Base-by-base conservation (phyloP, 1,139 yeast species). In the Sugiyamaella paludigena region DNA sequence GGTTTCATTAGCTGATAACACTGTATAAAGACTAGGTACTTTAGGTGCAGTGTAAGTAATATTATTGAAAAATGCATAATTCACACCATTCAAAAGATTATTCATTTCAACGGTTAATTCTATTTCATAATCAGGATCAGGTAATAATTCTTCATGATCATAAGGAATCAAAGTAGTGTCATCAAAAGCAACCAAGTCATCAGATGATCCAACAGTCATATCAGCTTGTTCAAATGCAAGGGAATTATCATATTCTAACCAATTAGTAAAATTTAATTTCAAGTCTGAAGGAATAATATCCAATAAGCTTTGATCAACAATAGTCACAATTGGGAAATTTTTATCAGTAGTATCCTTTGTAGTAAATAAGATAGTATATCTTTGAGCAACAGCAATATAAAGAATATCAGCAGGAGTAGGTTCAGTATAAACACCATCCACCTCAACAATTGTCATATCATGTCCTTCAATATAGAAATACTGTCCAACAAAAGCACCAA, bases 21-120 rank as follows among this genome's bases (percentile, higher is more conserved):
- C 95, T 2, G 95, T 79, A 67, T 78, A 76, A 55, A 91, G 71
- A 2, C 91, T 75, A 36, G 98, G 98, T 12, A 89, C 92, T 68
- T 81, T 83, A 50, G 97, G 96, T 34, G 78, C 67, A 24, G 79
- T 75, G 69, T 79, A 91, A n/a, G 95, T 76, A 57, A 83, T 74
- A 66, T 85, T 83, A 74, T 89, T 87, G 81, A 91, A 87, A 70
- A 89, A 83, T 8, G 97, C 96, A 65, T 89, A 91, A 70, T 86
- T 87, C 52, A 85, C 75, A 68, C 98, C 98, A 65, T 87, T 75
- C 40, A 75, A 78, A 66, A 91, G 75, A 70, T 85, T 86, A 65
- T 83, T 83, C 95, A 89, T 88, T 36, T 71, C 66, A 53, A 91
- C 87, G 58, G 81, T 80, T 39, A 91, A 70, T 11, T 77, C 76